Conservation (phyloP, 352 stramenopile species). For the Pythium utonaiense region DNA sequence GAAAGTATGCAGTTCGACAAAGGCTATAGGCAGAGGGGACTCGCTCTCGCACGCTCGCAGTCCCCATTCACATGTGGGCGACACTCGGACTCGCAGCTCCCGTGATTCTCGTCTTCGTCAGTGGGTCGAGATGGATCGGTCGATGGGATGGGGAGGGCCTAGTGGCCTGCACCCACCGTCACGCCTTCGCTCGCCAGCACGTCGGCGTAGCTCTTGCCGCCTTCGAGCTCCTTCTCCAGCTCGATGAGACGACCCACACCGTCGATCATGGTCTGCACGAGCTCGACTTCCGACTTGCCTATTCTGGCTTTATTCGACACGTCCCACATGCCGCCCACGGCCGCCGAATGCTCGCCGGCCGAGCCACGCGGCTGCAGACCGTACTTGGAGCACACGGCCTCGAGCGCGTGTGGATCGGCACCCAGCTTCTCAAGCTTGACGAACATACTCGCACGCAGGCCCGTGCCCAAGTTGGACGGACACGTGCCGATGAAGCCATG, state of each 20-base stretch:
- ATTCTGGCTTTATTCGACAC: conserved; percentile 94
- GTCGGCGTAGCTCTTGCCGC: conserved; percentile 56
- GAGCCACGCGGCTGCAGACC: conserved; percentile 80
- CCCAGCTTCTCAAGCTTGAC: conserved; percentile 81
- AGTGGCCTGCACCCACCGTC: conserved; percentile 18
- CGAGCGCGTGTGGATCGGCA: conserved; percentile 62
- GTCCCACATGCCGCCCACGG: conserved; percentile 87
- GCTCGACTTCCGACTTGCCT: conserved; percentile 91
- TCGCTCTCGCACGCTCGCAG: not conserved
- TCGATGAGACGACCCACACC: conserved; percentile 90
- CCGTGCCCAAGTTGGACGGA: conserved; percentile 86
- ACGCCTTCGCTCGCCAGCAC: conserved; percentile 57
- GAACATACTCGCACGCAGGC: conserved; percentile 80
- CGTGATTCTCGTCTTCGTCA: no score
- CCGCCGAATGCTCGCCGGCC: conserved; percentile 78
- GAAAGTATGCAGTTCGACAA: conserved; percentile 2
- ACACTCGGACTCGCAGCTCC: no score
- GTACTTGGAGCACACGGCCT: conserved; percentile 70
- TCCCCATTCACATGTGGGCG: not conserved
- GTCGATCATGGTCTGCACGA: conserved; percentile 96
- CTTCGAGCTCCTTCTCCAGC: conserved; percentile 87
- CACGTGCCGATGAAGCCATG: conserved; percentile 86
- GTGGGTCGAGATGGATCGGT: no score
- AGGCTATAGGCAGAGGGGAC: not conserved
- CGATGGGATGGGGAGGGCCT: no score